Evolutionary conservation across 495 filamentous ascomycete species (phyloP), one percentile per base, ranked within the genome.

Genomic region (Talaromyces ruber): DNA sequence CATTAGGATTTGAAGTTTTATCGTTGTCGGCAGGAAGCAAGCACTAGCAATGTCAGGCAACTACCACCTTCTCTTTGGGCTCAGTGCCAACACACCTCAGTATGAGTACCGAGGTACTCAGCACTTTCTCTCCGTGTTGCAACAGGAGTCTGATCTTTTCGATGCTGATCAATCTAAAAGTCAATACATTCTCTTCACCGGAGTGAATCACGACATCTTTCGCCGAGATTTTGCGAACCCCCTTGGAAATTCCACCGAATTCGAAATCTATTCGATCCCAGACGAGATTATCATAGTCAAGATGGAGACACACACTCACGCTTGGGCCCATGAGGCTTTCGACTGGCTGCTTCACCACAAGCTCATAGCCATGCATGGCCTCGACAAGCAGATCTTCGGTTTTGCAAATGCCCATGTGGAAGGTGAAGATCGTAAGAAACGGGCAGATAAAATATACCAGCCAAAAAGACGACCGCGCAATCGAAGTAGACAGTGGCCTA

Each of bases 401-500:
- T 58, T 58, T 37, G 55, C 8, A 58, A 12, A 29, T 58, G 58
- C 58, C 22, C 58, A 59, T 47, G 58, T 59, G 22, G 21, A 59
- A 59, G 37, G 37, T 21, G 58, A 59, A 25, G 58, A 50, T 47
- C 18, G 58, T 8, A 59, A 26, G 58, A 59, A 59, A 50, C 22
- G 58, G 37, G 58, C 65, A 16, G 64, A 67, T 56, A 4, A 52
- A 54, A 59, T 54, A 22, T 66, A 59, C 58, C 58, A 55, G 29
- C 61, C 64, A 58, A n/a, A 25, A 51, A 57, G 58, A 53, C 53
- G 61, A 24, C 62, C 61, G 22, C 34, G 29, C 6, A 18, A 54
- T 50, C 64, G 64, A 14, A 51, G 37, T 14, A 39, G 22, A 28
- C 30, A 66, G 16, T 66, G 62, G 64, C 64, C 61, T 8, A 66